Percentiles rank a stretch among this genome's conserved stretches.
Evolutionary conservation across 73 alveolate genomes (phyloP).

Genomic region (Paraurostyla sp.): DNA sequence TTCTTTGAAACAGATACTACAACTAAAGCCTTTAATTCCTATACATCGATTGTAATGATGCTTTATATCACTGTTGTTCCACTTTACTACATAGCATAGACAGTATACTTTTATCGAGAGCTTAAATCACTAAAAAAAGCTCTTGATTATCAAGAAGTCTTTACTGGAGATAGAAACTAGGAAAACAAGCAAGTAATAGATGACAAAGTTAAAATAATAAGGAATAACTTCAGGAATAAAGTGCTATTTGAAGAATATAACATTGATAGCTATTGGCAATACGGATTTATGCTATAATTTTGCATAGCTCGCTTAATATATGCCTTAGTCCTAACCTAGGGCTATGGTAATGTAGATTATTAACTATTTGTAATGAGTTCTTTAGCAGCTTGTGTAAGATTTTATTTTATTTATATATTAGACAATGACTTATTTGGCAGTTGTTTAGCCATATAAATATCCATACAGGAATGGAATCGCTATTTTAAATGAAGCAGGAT

Average conservation of each 20-base stretch:
- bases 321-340: conserved; percentile 2
- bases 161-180: conserved; percentile 4
- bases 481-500: conserved; percentile 28
- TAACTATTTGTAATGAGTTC: conserved; percentile 1
- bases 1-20: not conserved
- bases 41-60: conserved; percentile 29
- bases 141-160: conserved; percentile 15
- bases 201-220: conserved; percentile 18
- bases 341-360: not conserved
- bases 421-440: conserved; percentile 40
- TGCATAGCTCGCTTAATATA: not conserved
- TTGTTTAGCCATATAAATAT: conserved; percentile 16
- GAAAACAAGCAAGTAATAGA: conserved; percentile 31
- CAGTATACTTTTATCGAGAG: conserved; percentile 36
- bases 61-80: conserved; percentile 19
- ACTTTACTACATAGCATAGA: conserved; percentile 23
- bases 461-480: conserved; percentile 42
- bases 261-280: not conserved
- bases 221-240: conserved; percentile 25
- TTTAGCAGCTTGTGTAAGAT: not conserved
- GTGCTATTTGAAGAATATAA: conserved; percentile 53
- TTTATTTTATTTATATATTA: not conserved
- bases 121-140: conserved; percentile 32
- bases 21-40: conserved; percentile 48
- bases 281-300: conserved; percentile 35